phyloP scores from a whole-genome alignment of 352 stramenopile species.

The Phytophthora kernoviae region DNA sequence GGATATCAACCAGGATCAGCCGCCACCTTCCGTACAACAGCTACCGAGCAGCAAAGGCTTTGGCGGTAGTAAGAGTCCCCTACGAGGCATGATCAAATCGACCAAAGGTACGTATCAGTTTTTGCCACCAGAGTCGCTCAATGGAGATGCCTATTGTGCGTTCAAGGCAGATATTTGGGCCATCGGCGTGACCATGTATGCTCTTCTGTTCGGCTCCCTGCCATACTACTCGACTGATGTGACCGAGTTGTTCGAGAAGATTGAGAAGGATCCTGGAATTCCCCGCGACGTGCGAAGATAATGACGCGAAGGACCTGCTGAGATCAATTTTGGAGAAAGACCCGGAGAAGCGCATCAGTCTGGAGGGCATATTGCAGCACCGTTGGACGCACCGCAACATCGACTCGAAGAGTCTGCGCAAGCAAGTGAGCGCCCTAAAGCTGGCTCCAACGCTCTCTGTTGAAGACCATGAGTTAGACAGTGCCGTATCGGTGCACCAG shows the following conservation, averaged over 20 bases:
- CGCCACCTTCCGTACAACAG: constrained; percentile 1
- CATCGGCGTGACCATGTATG: constrained; percentile 92
- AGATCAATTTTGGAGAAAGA: constrained; percentile 75
- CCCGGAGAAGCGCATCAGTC: constrained; percentile 63
- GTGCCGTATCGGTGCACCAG: constrained; percentile 65
- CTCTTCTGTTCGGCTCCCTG: constrained; percentile 84
- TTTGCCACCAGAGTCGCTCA: constrained; percentile 68
- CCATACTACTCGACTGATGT: constrained; percentile 91
- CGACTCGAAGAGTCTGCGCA: constrained; percentile 51
- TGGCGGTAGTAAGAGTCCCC: constrained; percentile 8
- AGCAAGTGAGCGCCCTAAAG: constrained; percentile 51
- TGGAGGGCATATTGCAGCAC: constrained; percentile 75
- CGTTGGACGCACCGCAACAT: constrained; percentile 71
- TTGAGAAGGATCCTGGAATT: constrained; percentile 72
- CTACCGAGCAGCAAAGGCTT: background rate
- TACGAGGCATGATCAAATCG: constrained; percentile 57
- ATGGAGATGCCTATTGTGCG: constrained; percentile 70
- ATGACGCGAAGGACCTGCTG: constrained; percentile 76
- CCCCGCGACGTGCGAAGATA: constrained; percentile 45
- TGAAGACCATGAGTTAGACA: constrained; percentile 49
- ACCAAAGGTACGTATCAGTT: constrained; percentile 86
- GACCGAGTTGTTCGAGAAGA: constrained; percentile 90
- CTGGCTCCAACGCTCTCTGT: constrained; percentile 39
- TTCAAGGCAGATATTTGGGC: constrained; percentile 92
- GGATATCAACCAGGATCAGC: constrained; percentile 35